Evolutionary conservation across 371 early-diverging fungal species (phyloP).

Genomic region (Umbelopsis sp.): DNA sequence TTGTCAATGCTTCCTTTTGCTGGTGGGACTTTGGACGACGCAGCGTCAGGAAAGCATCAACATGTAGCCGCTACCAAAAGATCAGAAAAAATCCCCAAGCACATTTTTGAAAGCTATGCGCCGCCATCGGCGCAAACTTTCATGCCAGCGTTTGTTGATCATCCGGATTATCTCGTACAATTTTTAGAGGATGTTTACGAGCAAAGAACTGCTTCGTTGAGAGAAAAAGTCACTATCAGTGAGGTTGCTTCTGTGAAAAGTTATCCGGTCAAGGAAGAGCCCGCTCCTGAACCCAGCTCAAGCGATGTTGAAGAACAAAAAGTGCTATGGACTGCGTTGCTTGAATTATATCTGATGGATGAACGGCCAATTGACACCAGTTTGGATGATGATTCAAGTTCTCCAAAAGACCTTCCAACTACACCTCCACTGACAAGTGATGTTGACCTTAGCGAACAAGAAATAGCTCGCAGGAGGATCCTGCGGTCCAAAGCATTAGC

Average conservation of each 20-base stretch:
- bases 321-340: conserved; percentile 84
- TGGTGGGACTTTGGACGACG: conserved; percentile 19
- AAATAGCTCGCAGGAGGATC: conserved; percentile 28
- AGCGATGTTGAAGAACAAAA: conserved; percentile 64
- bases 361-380: conserved; percentile 22
- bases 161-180: conserved; percentile 68
- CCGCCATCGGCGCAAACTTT: conserved; percentile 64
- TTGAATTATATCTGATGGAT: conserved; percentile 87
- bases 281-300: conserved; percentile 23
- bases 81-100: conserved; percentile 22
- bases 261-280: conserved; percentile 24
- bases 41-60: conserved; percentile 24
- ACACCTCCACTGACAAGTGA: conserved; percentile 28
- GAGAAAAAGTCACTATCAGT: conserved; percentile 22
- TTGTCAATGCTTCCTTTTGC: conserved; percentile 51
- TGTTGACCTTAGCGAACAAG: neutral
- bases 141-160: conserved; percentile 77
- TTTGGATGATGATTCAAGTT: conserved; percentile 6
- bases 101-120: conserved; percentile 32
- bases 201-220: conserved; percentile 48
- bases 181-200: conserved; percentile 76
- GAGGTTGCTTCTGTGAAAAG: conserved; percentile 28
- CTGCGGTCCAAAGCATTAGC: conserved; percentile 44
- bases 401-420: neutral
- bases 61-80: conserved; percentile 5